Evolutionary conservation across 2,329 filamentous ascomycete genomes (phyloP).

Genomic region (Colletotrichum plurivorum): DNA sequence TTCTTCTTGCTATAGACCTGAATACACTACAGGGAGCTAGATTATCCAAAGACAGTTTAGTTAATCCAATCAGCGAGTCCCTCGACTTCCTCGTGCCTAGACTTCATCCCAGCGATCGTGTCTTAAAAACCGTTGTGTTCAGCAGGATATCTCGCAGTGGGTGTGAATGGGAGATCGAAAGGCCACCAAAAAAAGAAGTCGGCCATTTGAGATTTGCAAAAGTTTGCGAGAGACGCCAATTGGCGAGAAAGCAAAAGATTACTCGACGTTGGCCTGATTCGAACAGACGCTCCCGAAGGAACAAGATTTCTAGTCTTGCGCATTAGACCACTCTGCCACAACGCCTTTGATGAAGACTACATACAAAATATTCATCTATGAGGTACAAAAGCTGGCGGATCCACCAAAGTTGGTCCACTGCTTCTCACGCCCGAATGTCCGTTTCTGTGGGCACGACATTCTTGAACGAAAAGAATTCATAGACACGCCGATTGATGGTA

Average conservation of each 20-base stretch:
- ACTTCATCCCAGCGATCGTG: too few species aligned
- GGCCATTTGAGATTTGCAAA: too few species aligned
- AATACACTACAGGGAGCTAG: conserved; percentile 27
- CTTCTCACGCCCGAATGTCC: too few species aligned
- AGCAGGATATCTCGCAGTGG: too few species aligned
- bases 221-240: not conserved
- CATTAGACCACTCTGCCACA: conserved; percentile 41
- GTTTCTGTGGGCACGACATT: too few species aligned
- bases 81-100: not conserved
- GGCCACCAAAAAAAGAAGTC: not conserved
- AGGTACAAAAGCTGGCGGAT: not conserved
- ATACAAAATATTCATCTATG: fast-evolving
- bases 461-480: too few species aligned
- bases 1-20: conserved; percentile 37
- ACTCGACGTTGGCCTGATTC: conserved; percentile 39
- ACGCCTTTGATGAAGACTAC: not conserved
- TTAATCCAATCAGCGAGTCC: conserved; percentile 30
- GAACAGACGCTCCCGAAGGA: conserved; percentile 40
- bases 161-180: not conserved
- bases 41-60: conserved; percentile 18
- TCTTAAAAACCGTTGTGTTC: too few species aligned
- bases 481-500: too few species aligned
- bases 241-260: not conserved
- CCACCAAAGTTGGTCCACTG: too few species aligned
- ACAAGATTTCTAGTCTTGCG: conserved; percentile 41